Percentiles rank a stretch among this genome's conserved stretches.
Evolutionary conservation across 306 rosid genomes (phyloP).

Genomic region (Glycine latifolia): DNA sequence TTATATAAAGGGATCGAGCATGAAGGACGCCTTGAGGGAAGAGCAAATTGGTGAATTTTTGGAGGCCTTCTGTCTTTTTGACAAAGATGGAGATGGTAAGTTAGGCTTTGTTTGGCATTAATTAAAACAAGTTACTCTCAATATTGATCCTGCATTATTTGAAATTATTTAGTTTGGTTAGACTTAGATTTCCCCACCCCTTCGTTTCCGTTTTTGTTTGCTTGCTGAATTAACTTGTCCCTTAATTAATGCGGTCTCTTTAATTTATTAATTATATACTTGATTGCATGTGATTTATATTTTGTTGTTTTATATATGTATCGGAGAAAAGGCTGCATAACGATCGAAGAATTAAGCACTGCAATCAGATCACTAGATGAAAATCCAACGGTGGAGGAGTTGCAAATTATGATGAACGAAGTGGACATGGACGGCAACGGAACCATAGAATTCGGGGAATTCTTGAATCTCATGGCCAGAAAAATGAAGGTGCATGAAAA

Average conservation of each 20-base stretch:
- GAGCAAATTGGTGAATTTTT: conserved; percentile 66
- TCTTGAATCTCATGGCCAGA: conserved; percentile 70
- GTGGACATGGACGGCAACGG: conserved; percentile 64
- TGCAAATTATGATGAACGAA: conserved; percentile 66
- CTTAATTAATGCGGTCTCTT: too few relatives aligned
- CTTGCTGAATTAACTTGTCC: too few relatives aligned
- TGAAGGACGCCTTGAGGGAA: conserved; percentile 53
- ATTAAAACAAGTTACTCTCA: too few relatives aligned
- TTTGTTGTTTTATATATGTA: background rate
- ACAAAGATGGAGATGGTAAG: conserved; percentile 75
- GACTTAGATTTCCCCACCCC: too few relatives aligned
- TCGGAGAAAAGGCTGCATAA: conserved; percentile 63
- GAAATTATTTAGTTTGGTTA: too few relatives aligned
- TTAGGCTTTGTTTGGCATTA: too few relatives aligned
- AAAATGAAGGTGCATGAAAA: conserved; percentile 59
- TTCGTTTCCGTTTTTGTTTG: too few relatives aligned
- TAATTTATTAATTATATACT: too few relatives aligned
- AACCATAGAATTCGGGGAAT: conserved; percentile 73
- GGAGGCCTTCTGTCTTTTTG: conserved; percentile 71
- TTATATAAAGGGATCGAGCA: background rate
- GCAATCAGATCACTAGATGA: conserved; percentile 55
- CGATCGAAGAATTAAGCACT: conserved; percentile 62
- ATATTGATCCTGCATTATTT: too few relatives aligned
- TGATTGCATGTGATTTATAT: too few relatives aligned
- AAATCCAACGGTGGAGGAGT: conserved; percentile 63